Base-by-base conservation (phyloP, 2,329 filamentous ascomycete species). In the Pseudohalonectria lignicola region DNA sequence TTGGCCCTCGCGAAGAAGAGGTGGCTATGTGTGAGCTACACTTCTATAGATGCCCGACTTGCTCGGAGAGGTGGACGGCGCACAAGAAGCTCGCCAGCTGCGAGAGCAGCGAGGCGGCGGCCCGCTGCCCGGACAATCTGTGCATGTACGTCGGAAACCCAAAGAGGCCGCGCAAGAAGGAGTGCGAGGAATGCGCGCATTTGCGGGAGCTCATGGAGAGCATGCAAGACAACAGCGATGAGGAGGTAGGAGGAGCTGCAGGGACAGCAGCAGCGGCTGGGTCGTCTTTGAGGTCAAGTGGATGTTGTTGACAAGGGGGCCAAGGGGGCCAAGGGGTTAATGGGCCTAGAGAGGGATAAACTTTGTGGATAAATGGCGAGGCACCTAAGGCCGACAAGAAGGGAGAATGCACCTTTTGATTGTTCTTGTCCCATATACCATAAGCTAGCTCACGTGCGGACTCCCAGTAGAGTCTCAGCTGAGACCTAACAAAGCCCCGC, bases 101-200 rank as follows among this genome's bases (percentile, higher is more conserved):
- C 43, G 54, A 59, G 39, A 53, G 49, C 39, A 45, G 47, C 33
- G 52, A 57, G n/a, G 47, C 47, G 11, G 47, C 46, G 4, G 45
- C 36, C 12, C 42, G 47, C 16, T 62, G 59, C 36, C 53, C 52
- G 9, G 46, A 50, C 5, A 54, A 44, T 36, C 49, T 62, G n/a
- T 57, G 57, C 43, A 59, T 62, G 57, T 57, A 57, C 38, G 56
- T 59, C 7, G 57, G 58, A 11, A 50, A 53, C 40, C 50, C 49
- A 6, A 49, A 48, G 31, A 51, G 43, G 35, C 59, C 56, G 6
- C 49, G 50, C 34, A 52, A 49, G 43, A 45, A 47, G 25, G 55
- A 60, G 44, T 62, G 59, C 41, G 47, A 49, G 6, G 39, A 23
- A 5, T 62, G 59, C 20, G 45, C 47, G 29, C 41, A 50, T 23